These are phyloP conservation scores for Globisporangium viniferum DNA, from an alignment of 352 stramenopile genomes.

Conservation along the genomic window DNA sequence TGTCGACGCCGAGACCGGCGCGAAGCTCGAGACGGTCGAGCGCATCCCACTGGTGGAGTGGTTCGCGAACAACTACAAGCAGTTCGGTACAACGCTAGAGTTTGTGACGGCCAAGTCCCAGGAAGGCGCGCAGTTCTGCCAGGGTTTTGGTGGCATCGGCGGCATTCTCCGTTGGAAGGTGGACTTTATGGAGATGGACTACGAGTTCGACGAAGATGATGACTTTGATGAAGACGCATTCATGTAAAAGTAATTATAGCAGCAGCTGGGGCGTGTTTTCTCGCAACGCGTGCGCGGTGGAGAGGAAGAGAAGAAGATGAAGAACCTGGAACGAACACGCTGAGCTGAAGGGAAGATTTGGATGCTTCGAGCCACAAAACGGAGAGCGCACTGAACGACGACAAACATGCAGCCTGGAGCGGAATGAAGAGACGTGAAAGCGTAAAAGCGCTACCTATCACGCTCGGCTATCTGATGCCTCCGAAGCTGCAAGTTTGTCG, in stretches of 20 bases:
- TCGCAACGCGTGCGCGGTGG: background rate
- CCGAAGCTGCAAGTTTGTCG: background rate
- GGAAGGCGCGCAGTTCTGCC: conserved; percentile 99
- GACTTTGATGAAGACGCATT: conserved; percentile 85
- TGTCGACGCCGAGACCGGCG: conserved; percentile 92
- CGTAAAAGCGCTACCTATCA: background rate
- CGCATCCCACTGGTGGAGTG: conserved; percentile 98
- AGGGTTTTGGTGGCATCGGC: conserved; percentile 99
- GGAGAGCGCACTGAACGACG: background rate
- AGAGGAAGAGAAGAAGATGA: background rate
- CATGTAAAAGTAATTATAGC: conserved; percentile 84
- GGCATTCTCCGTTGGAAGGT: conserved; percentile 99
- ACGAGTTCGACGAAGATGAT: conserved; percentile 90
- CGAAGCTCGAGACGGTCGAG: conserved; percentile 97
- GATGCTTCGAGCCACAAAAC: background rate
- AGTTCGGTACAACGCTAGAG: conserved; percentile 97
- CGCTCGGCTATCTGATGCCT: background rate
- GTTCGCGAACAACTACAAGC: conserved; percentile 99
- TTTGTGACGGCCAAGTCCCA: conserved; percentile 98
- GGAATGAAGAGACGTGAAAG: background rate
- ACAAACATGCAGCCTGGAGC: background rate
- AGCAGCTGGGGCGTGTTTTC: conserved; percentile 1
- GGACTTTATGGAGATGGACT: conserved; percentile 97
- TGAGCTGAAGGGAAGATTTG: background rate
- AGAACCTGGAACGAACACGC: background rate